Conservation (phyloP, 2,329 filamentous ascomycete species). For the Pleomassaria siparia region DNA sequence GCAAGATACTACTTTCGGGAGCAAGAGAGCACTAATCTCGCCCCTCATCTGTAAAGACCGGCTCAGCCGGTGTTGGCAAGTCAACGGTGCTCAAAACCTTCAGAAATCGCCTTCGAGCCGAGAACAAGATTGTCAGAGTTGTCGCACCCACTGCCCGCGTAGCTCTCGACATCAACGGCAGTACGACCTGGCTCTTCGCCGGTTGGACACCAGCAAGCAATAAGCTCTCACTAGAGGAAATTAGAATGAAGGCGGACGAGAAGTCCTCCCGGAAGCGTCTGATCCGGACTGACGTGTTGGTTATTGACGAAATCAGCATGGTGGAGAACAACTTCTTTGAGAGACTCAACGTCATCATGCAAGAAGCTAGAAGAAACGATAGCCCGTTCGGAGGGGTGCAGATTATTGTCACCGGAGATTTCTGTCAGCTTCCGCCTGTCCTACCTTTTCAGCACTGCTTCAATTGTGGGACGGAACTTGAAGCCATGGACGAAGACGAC, state of each 20-base stretch:
- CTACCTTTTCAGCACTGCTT: slow-evolving; percentile 58
- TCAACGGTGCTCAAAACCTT: slow-evolving; percentile 57
- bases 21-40: no score
- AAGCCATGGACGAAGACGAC: no score
- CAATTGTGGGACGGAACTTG: slow-evolving; percentile 3
- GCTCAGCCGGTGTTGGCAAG: slow-evolving; percentile 63
- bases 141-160: slow-evolving; percentile 63
- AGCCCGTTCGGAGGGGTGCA: slow-evolving; percentile 53
- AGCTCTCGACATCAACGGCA: slow-evolving; percentile 58
- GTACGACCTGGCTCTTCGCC: slow-evolving; percentile 59
- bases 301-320: slow-evolving; percentile 70
- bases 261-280: slow-evolving; percentile 43
- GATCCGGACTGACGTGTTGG: slow-evolving; percentile 53
- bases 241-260: slow-evolving; percentile 36
- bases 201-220: slow-evolving; percentile 56
- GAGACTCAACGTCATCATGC: slow-evolving; percentile 51
- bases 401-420: slow-evolving; percentile 59
- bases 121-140: slow-evolving; percentile 50
- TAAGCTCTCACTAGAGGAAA: slow-evolving; percentile 43
- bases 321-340: slow-evolving; percentile 58
- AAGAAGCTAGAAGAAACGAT: slow-evolving; percentile 31
- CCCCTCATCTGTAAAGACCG: no score
- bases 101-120: slow-evolving; percentile 40
- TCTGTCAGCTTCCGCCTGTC: slow-evolving; percentile 54
- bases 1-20: no score